Conservation (phyloP, 2,329 filamentous ascomycete genomes). For the Botrytis tulipae region DNA sequence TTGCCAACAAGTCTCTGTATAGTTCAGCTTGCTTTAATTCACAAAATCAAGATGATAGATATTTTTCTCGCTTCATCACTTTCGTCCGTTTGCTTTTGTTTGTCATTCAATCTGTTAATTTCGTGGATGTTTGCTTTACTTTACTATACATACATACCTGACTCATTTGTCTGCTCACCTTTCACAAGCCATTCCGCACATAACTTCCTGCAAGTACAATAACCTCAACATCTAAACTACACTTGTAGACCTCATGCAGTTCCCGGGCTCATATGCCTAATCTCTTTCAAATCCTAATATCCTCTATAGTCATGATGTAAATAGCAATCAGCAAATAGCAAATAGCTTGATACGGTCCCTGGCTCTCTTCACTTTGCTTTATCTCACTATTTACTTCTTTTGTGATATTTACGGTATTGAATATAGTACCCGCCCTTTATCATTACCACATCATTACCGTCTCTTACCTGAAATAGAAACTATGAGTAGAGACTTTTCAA, state of each 20-base stretch:
- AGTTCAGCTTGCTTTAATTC: neutral
- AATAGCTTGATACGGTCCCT: neutral
- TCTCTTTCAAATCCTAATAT: neutral
- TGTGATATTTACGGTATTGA: neutral
- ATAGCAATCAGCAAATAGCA: neutral
- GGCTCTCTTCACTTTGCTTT: neutral
- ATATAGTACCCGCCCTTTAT: neutral
- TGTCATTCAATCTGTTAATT: neutral
- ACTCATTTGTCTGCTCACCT: neutral
- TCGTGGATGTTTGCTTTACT: neutral
- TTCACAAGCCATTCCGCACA: neutral
- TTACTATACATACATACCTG: neutral
- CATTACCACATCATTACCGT: neutral
- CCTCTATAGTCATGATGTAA: neutral
- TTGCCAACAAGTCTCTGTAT: neutral
- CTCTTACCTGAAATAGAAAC: neutral
- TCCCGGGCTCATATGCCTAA: neutral
- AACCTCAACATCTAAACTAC: neutral
- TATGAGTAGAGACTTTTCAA: neutral
- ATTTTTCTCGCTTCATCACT: neutral
- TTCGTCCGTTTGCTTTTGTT: neutral
- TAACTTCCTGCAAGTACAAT: neutral
- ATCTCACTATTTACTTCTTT: neutral
- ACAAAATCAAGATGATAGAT: neutral
- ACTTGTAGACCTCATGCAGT: neutral